Evolutionary conservation across 306 rosid species (phyloP).

Genomic region (Canavalia ensiformis): DNA sequence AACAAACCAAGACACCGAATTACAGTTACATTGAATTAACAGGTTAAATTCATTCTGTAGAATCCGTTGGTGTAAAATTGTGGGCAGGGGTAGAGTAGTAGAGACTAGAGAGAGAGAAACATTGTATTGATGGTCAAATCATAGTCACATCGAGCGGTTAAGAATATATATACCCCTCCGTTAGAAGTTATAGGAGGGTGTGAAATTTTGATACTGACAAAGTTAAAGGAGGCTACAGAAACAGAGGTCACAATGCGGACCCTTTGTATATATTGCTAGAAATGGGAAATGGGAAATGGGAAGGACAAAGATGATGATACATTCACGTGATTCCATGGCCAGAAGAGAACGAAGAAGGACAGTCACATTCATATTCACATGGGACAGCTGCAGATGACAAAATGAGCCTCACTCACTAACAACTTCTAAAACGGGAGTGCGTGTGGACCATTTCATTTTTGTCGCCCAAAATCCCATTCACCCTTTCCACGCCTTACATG

Average conservation of each 20-base stretch:
- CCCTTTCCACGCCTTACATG: slow-evolving; percentile 19
- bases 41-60: too few relatives aligned
- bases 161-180: too few relatives aligned
- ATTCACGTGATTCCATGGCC: slow-evolving; percentile 44
- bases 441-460: neutral
- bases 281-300: neutral
- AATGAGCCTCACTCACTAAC: neutral
- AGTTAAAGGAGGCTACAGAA: neutral
- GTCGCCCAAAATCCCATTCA: slow-evolving; percentile 35
- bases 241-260: too few relatives aligned
- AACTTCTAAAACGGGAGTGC: neutral
- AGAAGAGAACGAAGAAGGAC: slow-evolving; percentile 21
- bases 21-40: too few relatives aligned
- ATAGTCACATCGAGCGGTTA: too few relatives aligned
- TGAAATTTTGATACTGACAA: neutral
- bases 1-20: too few relatives aligned
- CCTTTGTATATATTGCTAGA: neutral
- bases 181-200: too few relatives aligned
- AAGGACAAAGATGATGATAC: slow-evolving; percentile 42
- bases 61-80: neutral
- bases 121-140: too few relatives aligned
- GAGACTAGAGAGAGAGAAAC: neutral
- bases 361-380: slow-evolving; percentile 46
- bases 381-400: slow-evolving; percentile 40
- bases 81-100: neutral